Percentiles rank a stretch among this genome's conserved stretches.
Evolutionary conservation across 768 basidiomycete genomes (phyloP).

Genomic region (Termitomyces sp.): DNA sequence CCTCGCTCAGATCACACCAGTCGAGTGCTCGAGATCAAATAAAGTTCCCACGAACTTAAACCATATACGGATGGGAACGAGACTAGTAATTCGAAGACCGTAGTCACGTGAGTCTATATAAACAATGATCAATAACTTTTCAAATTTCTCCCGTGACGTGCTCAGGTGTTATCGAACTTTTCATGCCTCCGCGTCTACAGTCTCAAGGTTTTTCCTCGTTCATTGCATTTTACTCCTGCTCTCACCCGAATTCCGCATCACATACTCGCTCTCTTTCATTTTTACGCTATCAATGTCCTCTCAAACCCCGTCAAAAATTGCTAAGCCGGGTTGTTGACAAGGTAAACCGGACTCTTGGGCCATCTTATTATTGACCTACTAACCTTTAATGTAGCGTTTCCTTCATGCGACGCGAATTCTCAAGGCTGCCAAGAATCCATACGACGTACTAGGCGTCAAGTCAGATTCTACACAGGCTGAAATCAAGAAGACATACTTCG

Average conservation of each 20-base stretch:
- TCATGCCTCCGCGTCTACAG: slow-evolving; percentile 51
- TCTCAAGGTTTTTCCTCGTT: slow-evolving; percentile 50
- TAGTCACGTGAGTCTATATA: slow-evolving; percentile 8
- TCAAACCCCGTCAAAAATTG: slow-evolving; percentile 18
- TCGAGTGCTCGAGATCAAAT: too few relatives aligned
- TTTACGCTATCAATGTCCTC: slow-evolving; percentile 34
- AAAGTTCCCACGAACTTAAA: too few relatives aligned
- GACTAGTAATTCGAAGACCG: too few relatives aligned
- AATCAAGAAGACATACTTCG: slow-evolving; percentile 97
- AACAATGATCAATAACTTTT: slow-evolving; percentile 32
- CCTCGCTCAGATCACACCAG: too few relatives aligned
- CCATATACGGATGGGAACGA: too few relatives aligned
- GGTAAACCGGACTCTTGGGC: slow-evolving; percentile 26
- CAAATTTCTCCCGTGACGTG: slow-evolving; percentile 25
- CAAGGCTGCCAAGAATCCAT: slow-evolving; percentile 75
- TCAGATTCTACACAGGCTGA: slow-evolving; percentile 81
- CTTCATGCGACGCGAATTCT: slow-evolving; percentile 68
- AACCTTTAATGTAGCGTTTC: slow-evolving; percentile 49
- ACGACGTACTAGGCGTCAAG: slow-evolving; percentile 84
- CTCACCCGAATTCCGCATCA: slow-evolving; percentile 30
- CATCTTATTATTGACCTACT: slow-evolving; percentile 9
- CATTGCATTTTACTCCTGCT: slow-evolving; percentile 56
- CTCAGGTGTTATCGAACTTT: slow-evolving; percentile 9
- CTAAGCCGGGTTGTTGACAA: slow-evolving; percentile 33
- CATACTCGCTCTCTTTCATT: slow-evolving; percentile 35